A percentile compares a stretch with the other conserved stretches of the same genome.
phyloP scores from a whole-genome alignment of 768 basidiomycete genomes.

The Amanita inopinata region DNA sequence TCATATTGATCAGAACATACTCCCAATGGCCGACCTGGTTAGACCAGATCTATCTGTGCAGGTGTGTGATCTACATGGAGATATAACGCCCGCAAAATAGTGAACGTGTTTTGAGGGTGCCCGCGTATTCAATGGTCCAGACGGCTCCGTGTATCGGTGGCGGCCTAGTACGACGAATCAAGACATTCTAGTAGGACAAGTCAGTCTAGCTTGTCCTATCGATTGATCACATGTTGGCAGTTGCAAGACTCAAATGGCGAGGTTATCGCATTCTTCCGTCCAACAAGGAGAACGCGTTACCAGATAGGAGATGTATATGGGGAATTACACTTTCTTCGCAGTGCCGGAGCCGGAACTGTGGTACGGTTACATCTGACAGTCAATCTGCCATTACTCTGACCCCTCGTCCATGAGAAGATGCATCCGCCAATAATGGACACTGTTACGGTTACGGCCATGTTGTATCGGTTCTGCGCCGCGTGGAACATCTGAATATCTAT shows the following conservation, averaged over 20 bases:
- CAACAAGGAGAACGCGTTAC: conserved; percentile 69
- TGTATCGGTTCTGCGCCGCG: conserved; percentile 66
- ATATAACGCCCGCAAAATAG: background rate
- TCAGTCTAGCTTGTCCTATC: conserved; percentile 11
- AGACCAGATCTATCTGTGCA: conserved; percentile 53
- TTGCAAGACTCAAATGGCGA: conserved; percentile 61
- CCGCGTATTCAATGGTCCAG: conserved; percentile 73
- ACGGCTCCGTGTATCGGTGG: conserved; percentile 76
- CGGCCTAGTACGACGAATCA: conserved; percentile 49
- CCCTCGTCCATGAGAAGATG: conserved; percentile 36
- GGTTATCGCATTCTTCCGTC: conserved; percentile 73
- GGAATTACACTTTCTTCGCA: conserved; percentile 75
- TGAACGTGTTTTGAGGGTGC: conserved; percentile 32
- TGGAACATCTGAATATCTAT: conserved; percentile 32
- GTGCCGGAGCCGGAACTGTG: conserved; percentile 73
- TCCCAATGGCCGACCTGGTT: conserved; percentile 79
- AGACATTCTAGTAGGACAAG: conserved; percentile 48
- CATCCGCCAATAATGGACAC: conserved; percentile 88
- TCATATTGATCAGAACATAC: conserved; percentile 44
- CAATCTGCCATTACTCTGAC: conserved; percentile 10
- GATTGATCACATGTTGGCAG: conserved; percentile 28
- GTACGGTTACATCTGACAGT: conserved; percentile 32
- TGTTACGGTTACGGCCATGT: conserved; percentile 77
- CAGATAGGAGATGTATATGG: conserved; percentile 82
- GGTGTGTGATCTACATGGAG: conserved; percentile 29